Base-by-base conservation (phyloP, 2,329 filamentous ascomycete genomes). In the Beauveria rudraprayagi region DNA sequence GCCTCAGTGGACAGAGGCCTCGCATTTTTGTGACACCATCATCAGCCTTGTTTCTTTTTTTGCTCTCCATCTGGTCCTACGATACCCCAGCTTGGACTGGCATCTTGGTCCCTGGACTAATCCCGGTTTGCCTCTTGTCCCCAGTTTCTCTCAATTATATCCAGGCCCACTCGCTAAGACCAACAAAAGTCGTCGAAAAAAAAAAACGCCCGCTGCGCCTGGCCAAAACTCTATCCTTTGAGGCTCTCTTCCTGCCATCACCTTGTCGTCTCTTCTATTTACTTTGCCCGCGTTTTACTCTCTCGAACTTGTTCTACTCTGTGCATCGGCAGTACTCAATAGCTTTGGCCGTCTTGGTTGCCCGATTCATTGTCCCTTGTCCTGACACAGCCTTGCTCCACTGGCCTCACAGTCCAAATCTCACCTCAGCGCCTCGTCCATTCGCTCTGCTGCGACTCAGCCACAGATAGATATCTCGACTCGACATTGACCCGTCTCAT, bases 131-230 rank as follows among this genome's bases (percentile, higher is more conserved):
- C 30, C 30, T 26, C 28, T 43, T 44, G 55, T 50, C 55, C 44
- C 55, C 46, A 50, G 43, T 57, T 26, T 16, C 24, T 48, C 30
- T 22, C 48, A 26, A 17, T 17, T 50, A 41, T 57, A 50, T 50
- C 55, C 19, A 50, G 46, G 44, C 55, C 55, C 55, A 48, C 55
- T 41, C 19, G 44, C 55, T 40, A 40, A 57, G 44, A 57, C 55
- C 55, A 57, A 57, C 55, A 57, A 57, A 57, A 56, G 55, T 47
- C 55, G 43, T 57, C 44, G 41, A 43, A 28, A 56, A 53, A 54
- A 54, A 55, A 57, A 50, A 50, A 28, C 55, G 55, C 55, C 55
- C 46, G 30, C 55, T 24, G 30, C 8, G n/a, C 44, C 44, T 34
- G 48, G 43, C 55, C 54, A 5, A 43, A 57, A 56, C 55, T 57